phyloP scores from a whole-genome alignment of 1,284 basidiomycete species.

The Cryptococcus sp. region DNA sequence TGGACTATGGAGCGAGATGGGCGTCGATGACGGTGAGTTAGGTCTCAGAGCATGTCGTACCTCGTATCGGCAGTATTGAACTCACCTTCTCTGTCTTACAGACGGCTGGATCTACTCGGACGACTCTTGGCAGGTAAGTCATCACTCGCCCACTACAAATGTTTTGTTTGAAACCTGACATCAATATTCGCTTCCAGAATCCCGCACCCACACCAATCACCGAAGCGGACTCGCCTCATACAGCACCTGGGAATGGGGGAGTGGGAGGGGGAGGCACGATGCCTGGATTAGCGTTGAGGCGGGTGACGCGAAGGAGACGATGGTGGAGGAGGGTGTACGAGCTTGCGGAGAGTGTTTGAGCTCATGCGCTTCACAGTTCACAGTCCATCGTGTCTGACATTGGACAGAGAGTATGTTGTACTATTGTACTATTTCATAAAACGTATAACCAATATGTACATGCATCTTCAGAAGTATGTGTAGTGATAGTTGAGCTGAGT shows the following conservation, averaged over 20 bases:
- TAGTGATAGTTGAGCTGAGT: too few relatives aligned
- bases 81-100: conserved; percentile 6
- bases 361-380: background rate
- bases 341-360: conserved; percentile 3
- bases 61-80: background rate
- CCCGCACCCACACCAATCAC: conserved; percentile 25
- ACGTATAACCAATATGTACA: too few relatives aligned
- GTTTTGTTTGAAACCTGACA: background rate
- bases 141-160: background rate
- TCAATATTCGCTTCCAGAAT: conserved; percentile 16
- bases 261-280: conserved; percentile 9
- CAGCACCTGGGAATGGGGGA: background rate
- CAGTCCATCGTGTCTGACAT: background rate
- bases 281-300: conserved; percentile 25
- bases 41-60: background rate
- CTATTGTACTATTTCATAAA: conserved; percentile 3
- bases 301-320: conserved; percentile 36
- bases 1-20: conserved; percentile 46
- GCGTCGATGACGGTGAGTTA: conserved; percentile 43
- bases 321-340: conserved; percentile 47
- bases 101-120: conserved; percentile 53
- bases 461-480: too few relatives aligned
- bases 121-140: conserved; percentile 50
- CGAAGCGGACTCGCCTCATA: conserved; percentile 17
- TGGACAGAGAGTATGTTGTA: background rate